Evolutionary conservation across 1,284 basidiomycete genomes (phyloP).

Genomic region (Apiotrichum gamsii): DNA sequence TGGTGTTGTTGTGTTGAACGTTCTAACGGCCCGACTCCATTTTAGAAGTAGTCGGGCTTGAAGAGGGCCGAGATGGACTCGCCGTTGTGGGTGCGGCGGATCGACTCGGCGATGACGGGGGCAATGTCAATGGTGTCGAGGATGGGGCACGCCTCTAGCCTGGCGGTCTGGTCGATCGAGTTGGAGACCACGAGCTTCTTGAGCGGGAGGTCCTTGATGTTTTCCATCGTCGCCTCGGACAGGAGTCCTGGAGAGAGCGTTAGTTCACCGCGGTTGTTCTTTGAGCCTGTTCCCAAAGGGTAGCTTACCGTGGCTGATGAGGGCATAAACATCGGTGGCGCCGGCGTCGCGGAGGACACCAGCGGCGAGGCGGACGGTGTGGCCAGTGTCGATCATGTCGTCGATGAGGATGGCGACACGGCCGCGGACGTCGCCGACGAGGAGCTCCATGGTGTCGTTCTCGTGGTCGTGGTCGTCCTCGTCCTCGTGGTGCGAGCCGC

Average conservation of each 20-base stretch:
- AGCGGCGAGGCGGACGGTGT: conserved; percentile 77
- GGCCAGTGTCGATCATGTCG: conserved; percentile 96
- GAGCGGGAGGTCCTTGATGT: conserved; percentile 71
- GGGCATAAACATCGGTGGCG: conserved; percentile 77
- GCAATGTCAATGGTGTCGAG: conserved; percentile 70
- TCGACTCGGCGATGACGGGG: conserved; percentile 88
- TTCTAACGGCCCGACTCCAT: too few species aligned
- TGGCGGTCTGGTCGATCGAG: conserved; percentile 63
- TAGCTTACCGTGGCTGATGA: conserved; percentile 91
- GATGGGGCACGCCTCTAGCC: conserved; percentile 47
- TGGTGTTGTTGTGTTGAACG: not conserved
- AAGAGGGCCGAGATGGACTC: conserved; percentile 44
- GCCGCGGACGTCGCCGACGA: conserved; percentile 88
- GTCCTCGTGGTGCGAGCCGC: conserved; percentile 28
- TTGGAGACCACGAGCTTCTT: conserved; percentile 83
- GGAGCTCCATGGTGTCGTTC: conserved; percentile 75
- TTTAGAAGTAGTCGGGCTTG: conserved; percentile 31
- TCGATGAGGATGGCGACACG: conserved; percentile 94
- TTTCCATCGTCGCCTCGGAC: conserved; percentile 73
- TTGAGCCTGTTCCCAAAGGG: too few species aligned
- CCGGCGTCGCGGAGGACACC: conserved; percentile 81
- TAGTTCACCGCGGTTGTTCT: too few species aligned
- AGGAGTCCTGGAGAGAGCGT: too few species aligned
- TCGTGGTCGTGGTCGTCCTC: conserved; percentile 40
- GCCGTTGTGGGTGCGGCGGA: conserved; percentile 93